A percentile compares a stretch with the other conserved stretches of the same genome.
Conservation (phyloP, 805 yeast species). For the Pichia thaimueangensis region DNA sequence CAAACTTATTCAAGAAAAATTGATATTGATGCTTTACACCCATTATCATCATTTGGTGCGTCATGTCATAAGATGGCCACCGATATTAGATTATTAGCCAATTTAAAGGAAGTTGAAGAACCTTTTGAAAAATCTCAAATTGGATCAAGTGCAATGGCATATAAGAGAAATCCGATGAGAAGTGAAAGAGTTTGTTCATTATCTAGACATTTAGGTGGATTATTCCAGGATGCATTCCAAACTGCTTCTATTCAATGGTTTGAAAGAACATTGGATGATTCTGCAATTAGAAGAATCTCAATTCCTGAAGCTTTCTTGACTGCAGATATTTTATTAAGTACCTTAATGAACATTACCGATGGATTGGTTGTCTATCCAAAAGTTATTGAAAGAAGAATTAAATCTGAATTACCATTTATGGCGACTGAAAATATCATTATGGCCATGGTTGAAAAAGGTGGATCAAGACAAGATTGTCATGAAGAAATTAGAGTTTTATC, state of each 20-base stretch:
- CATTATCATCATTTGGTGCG: constrained; percentile 92
- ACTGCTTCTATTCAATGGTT: constrained; percentile 99
- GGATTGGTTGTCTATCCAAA: constrained; percentile 98
- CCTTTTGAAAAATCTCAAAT: constrained; percentile 98
- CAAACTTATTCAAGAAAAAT: constrained; percentile 99
- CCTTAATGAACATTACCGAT: constrained; percentile 84
- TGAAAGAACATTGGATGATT: constrained; percentile 96
- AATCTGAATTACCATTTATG: constrained; percentile 95
- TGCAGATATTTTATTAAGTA: constrained; percentile 85
- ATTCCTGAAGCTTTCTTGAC: constrained; percentile 95
- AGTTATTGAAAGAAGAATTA: constrained; percentile 95
- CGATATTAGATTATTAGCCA: constrained; percentile 90
- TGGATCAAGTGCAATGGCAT: constrained; percentile 98
- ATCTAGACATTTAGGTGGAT: constrained; percentile 89
- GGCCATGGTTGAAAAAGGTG: constrained; percentile 99
- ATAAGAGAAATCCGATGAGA: constrained; percentile 99
- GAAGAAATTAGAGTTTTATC: constrained; percentile 95
- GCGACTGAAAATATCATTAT: constrained; percentile 98
- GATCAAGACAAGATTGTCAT: constrained; percentile 96
- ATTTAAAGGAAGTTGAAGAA: constrained; percentile 95
- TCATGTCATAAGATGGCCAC: constrained; percentile 97
- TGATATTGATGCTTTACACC: constrained; percentile 89
- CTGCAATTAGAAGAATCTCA: constrained; percentile 95
- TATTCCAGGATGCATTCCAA: constrained; percentile 88
- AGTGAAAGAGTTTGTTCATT: constrained; percentile 98